Evolutionary conservation across 2,329 filamentous ascomycete species (phyloP), one percentile per base, ranked within the genome.

Genomic region (Blastomyces parvus): DNA sequence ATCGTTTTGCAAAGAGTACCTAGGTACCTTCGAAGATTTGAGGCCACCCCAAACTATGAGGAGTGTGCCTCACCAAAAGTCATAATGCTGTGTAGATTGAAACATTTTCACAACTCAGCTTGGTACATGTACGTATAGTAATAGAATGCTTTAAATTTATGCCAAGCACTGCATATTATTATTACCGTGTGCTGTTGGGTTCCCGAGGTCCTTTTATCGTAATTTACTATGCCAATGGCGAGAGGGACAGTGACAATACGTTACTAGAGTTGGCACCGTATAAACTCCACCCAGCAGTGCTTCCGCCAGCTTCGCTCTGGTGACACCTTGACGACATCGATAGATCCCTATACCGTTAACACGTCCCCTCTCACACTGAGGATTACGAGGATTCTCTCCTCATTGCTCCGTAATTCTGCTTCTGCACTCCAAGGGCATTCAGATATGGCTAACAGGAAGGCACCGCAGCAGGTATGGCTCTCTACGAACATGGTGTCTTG

Each of bases 401-500:
- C 40, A 7, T 48, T 59, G 40, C 57, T 59, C 33, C 27, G 9
- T 33, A 13, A 8, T 48, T 44, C 11, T 33, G 6, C 9, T 14
- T 59, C 14, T 48, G 14, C 13, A 46, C 48, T 48, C 14, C n/a
- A 22, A 59, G 40, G 40, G 33, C 13, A 59, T 48, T 40, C 11
- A 59, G 55, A 62, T 67, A 78, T 78, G 76, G 69, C 72, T 60
- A 70, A 70, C 63, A 77, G 73, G 65, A 91, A 90, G 80, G 81
- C 83, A 69, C 80, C 83, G 68, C 85, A 87, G 73, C 87, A 89
- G 85, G 88, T 91, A 79, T 74, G 82, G 14, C 46, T 59, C 30
- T 55, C 65, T n/a, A 30, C 8, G 50, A 40, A 7, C 30, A 58
- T 27, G 27, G 19, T 30, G 19, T 53, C 27, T 25, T 40, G 36